These are phyloP conservation scores for Pterulicium gracile DNA, from an alignment of 1,284 basidiomycete species.

Conservation along the genomic window DNA sequence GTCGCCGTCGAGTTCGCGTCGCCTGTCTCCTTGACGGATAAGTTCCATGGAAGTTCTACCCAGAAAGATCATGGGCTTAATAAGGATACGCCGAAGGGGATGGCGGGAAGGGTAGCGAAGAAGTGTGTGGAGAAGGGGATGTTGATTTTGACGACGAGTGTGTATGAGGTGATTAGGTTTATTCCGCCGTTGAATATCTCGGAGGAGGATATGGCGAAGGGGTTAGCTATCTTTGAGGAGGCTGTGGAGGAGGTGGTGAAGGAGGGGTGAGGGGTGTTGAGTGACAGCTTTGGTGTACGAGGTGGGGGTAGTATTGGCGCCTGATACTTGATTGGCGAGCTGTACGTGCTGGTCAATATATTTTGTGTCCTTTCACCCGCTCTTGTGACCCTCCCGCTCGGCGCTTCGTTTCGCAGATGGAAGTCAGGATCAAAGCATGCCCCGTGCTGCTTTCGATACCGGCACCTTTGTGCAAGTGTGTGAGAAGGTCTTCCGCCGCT, in stretches of 20 bases:
- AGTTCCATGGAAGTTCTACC: slow-evolving; percentile 14
- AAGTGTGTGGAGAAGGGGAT: slow-evolving; percentile 79
- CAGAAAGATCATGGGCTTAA: slow-evolving; percentile 27
- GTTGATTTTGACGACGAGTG: slow-evolving; percentile 70
- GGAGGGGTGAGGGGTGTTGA: slow-evolving; percentile 25
- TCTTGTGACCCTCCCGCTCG: too few relatives aligned
- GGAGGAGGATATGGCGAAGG: slow-evolving; percentile 29
- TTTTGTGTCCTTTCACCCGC: too few relatives aligned
- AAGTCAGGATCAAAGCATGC: too few relatives aligned
- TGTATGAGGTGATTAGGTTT: slow-evolving; percentile 56
- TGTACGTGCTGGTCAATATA: too few relatives aligned
- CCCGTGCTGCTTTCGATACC: too few relatives aligned
- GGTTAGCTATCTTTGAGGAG: slow-evolving; percentile 30
- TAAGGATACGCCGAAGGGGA: slow-evolving; percentile 40
- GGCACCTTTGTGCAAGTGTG: too few relatives aligned
- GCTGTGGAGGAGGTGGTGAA: slow-evolving; percentile 30
- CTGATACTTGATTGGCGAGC: too few relatives aligned
- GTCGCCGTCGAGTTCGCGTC: slow-evolving; percentile 72
- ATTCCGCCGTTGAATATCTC: slow-evolving; percentile 36
- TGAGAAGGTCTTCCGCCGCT: too few relatives aligned
- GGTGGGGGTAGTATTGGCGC: too few relatives aligned
- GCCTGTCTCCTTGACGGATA: slow-evolving; percentile 28
- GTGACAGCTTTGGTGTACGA: too few relatives aligned
- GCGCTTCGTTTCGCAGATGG: too few relatives aligned
- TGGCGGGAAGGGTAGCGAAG: slow-evolving; percentile 69